A percentile compares a stretch with the other conserved stretches of the same genome.
Conservation (phyloP, 31 red algal species). For the Odonthalia washingtoniensis region DNA sequence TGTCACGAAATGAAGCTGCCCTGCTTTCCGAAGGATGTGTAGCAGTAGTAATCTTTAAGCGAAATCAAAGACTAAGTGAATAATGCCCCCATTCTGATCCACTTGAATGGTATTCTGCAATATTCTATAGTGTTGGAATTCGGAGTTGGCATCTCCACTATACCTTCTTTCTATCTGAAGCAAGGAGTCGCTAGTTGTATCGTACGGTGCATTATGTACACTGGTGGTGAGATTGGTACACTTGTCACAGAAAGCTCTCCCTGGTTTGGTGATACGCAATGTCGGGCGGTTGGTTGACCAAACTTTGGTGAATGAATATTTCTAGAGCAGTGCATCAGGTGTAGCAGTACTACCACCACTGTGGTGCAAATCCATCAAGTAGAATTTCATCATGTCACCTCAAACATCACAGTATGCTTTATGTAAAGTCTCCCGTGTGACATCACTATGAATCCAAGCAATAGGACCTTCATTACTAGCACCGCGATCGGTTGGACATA, state of each 20-base stretch:
- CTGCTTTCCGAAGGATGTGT: neutral
- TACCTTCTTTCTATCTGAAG: neutral
- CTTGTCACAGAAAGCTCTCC: neutral
- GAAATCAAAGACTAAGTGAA: neutral
- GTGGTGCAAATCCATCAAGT: neutral
- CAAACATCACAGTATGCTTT: neutral
- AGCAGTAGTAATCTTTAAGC: neutral
- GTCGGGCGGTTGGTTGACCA: neutral
- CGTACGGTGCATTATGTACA: neutral
- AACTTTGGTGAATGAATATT: neutral
- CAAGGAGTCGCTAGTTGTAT: neutral
- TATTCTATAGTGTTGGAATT: slow-evolving; percentile 21
- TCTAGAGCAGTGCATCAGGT: neutral
- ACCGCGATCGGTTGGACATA: neutral
- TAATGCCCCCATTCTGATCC: neutral
- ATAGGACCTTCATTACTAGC: neutral
- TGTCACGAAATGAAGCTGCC: neutral
- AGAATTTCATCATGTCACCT: neutral
- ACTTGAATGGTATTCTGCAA: neutral
- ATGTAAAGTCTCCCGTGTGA: neutral
- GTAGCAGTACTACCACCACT: neutral
- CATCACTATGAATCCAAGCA: neutral
- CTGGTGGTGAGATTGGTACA: no score
- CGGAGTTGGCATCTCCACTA: neutral
- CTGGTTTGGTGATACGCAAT: neutral